Conservation (phyloP, 371 early-diverging fungal genomes). For the Cladochytrium tenue region DNA sequence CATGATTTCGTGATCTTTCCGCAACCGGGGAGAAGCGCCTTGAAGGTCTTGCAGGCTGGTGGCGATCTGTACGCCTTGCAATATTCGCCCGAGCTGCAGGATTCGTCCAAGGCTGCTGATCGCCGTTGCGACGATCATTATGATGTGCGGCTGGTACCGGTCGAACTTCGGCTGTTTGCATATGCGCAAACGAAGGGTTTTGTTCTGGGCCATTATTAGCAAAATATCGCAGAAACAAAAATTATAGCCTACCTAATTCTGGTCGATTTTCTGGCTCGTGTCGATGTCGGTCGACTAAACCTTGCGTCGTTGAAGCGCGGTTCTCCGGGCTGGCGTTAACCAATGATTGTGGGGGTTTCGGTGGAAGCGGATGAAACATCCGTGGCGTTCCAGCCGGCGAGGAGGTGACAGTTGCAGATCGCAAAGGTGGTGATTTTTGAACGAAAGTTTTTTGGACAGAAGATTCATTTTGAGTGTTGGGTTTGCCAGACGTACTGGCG, state of each 20-base stretch:
- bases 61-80: too few species aligned
- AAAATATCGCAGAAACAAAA: neutral
- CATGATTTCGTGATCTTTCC: too few species aligned
- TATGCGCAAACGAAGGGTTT: neutral
- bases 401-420: neutral
- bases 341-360: constrained; percentile 31
- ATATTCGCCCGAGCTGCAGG: too few species aligned
- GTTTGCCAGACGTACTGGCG: too few species aligned
- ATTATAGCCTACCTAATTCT: neutral
- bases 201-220: neutral
- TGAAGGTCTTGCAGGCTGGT: too few species aligned
- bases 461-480: too few species aligned
- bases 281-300: neutral
- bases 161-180: too few species aligned
- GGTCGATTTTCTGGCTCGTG: neutral
- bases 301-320: neutral
- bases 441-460: too few species aligned
- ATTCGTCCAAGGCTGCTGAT: too few species aligned
- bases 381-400: neutral
- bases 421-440: neutral
- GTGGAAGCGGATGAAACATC: neutral
- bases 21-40: too few species aligned
- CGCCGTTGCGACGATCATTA: too few species aligned
- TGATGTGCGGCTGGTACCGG: too few species aligned
- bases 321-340: neutral